phyloP scores from a whole-genome alignment of 176 grass and related monocot species.

The Alloteropsis semialata region DNA sequence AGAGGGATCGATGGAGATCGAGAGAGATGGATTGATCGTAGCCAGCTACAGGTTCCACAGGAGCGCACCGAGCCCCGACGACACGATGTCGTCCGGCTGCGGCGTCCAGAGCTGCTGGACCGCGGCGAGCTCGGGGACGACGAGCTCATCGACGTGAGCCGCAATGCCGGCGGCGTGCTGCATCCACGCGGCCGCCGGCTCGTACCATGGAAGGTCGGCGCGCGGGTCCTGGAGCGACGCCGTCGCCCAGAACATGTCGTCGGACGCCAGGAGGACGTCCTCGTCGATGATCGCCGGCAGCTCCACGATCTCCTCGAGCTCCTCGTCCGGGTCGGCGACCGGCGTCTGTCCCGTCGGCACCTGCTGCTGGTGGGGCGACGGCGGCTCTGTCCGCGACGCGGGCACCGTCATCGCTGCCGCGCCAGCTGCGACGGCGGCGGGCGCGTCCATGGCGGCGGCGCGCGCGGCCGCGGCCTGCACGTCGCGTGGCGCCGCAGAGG shows the following conservation, averaged over 20 bases:
- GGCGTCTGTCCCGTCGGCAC: background rate
- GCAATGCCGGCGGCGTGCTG: conserved; percentile 18
- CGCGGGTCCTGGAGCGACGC: conserved; percentile 1
- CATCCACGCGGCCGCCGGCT: conserved; percentile 11
- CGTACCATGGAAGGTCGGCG: conserved; percentile 21
- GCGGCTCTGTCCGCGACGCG: background rate
- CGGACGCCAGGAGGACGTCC: background rate
- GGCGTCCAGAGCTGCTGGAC: conserved; percentile 11
- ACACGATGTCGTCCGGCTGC: conserved; percentile 17
- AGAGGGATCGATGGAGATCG: no score
- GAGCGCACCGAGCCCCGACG: conserved; percentile 15
- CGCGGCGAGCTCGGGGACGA: background rate
- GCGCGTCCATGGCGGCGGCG: conserved; percentile 58
- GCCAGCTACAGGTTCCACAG: conserved; percentile 36
- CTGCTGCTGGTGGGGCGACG: background rate
- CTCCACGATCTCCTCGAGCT: conserved; percentile 68
- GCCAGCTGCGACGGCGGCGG: background rate
- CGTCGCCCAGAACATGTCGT: conserved; percentile 11
- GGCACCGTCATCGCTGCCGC: background rate
- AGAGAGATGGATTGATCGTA: background rate
- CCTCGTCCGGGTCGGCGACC: background rate
- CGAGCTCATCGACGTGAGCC: background rate
- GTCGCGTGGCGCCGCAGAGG: conserved; percentile 52
- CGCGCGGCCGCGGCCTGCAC: conserved; percentile 61
- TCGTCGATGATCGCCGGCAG: conserved; percentile 51